Base-by-base conservation (phyloP, 2,329 filamentous ascomycete species). In the Colletotrichum sp. region DNA sequence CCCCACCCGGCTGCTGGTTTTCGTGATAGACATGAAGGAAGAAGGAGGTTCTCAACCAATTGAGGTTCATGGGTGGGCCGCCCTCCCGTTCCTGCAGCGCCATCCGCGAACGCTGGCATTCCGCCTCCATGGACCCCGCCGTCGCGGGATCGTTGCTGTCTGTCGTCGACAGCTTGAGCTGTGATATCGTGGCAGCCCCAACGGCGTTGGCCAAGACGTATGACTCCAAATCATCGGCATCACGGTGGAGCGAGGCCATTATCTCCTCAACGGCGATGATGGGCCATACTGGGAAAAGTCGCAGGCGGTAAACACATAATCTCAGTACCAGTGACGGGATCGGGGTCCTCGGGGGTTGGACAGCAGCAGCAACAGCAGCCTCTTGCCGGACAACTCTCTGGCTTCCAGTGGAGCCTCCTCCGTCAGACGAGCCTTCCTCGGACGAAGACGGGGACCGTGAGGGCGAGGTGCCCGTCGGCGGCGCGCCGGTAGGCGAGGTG, bases 1-100 rank as follows among this genome's bases (percentile, higher is more conserved):
- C 83, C 1, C 88, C 87, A 5, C 88, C 88, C 0, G 87, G 83
- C 12, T 82, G 77, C 72, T 86, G 84, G 69, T 90, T 89, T 78
- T 90, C 88, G 76, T 89, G 85, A 68, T 88, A 89, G 13, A 89
- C 86, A 77, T 90, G 88, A 22, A 90, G 80, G 64, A 89, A 90
- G 77, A 90, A 90, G 0, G 87, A 86, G 3, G 86, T 86, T 6
- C 87, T 83, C 5, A 90, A 77, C 39, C 81, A 82, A 65, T 88
- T 84, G 25, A 90, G 80, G 18, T 82, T 84, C 48, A 82, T 79
- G 6, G 78, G 76, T 16, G 78, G 79, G 27, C 80, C 82, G 30
- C 81, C 82, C 27, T 81, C 77, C 43, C 79, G 79, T 43, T 80
- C 77, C 69, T 79, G 74, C 7, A 76, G 66, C 4, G 25, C 52